Evolutionary conservation across 140 eudicot species (phyloP).

Genomic region (Bidens hawaiensis): DNA sequence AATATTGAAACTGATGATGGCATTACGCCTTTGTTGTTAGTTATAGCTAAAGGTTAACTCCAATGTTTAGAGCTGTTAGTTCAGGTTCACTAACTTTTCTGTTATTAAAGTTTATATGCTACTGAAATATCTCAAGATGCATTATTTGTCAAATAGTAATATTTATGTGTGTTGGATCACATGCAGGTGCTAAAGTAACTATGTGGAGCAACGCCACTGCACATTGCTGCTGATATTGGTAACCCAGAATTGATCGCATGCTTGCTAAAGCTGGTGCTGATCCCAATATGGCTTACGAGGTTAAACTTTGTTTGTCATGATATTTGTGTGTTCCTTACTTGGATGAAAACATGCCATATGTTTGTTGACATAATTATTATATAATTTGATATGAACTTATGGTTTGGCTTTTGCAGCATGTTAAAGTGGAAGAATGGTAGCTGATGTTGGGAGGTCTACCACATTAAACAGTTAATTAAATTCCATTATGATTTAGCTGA

Average conservation of each 20-base stretch:
- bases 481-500: too few species aligned
- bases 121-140: not conserved
- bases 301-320: constrained; percentile 13
- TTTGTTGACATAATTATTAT: too few species aligned
- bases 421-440: too few species aligned
- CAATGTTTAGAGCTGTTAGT: constrained; percentile 71
- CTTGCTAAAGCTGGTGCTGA: constrained; percentile 79
- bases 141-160: not conserved
- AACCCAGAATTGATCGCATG: constrained; percentile 61
- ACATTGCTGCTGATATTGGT: constrained; percentile 86
- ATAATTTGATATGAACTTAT: too few species aligned
- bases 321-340: too few species aligned
- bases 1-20: constrained; percentile 84
- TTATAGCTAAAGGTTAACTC: constrained; percentile 89
- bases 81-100: constrained; percentile 42
- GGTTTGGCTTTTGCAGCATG: too few species aligned
- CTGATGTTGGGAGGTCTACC: too few species aligned
- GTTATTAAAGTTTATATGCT: not conserved
- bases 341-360: too few species aligned
- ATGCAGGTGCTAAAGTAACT: constrained; percentile 85
- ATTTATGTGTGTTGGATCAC: constrained; percentile 14
- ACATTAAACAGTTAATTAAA: too few species aligned
- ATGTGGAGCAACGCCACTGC: constrained; percentile 94
- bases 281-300: constrained; percentile 82
- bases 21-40: constrained; percentile 75